phyloP scores from a whole-genome alignment of 2,329 filamentous ascomycete species.

The Botrytis paeoniae region DNA sequence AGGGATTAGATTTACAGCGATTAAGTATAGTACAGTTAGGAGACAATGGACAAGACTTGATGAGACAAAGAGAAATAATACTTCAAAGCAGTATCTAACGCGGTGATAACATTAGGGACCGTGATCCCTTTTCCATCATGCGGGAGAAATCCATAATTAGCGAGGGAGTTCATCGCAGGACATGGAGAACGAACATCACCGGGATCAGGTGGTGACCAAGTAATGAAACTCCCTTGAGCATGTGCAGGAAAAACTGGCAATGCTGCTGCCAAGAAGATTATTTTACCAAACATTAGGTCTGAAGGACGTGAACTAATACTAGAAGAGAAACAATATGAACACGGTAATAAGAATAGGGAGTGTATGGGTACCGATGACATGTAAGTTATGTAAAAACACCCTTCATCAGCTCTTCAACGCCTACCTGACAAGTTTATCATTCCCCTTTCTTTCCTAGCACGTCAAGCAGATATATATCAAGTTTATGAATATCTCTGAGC shows the following conservation, averaged over 20 bases:
- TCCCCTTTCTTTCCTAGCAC: background rate
- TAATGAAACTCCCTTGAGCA: constrained; percentile 21
- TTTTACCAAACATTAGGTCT: background rate
- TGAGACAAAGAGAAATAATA: background rate
- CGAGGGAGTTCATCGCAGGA: background rate
- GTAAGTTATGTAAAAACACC: background rate
- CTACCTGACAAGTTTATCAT: background rate
- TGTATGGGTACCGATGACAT: background rate
- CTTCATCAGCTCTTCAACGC: background rate
- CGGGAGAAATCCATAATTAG: constrained; percentile 38
- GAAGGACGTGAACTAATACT: background rate
- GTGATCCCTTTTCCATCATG: constrained; percentile 38
- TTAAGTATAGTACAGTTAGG: background rate
- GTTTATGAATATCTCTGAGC: background rate
- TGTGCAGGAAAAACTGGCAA: background rate
- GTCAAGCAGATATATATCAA: background rate
- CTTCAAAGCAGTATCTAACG: background rate
- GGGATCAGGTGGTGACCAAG: constrained; percentile 23
- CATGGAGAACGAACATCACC: constrained; percentile 25
- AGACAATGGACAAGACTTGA: too few species aligned
- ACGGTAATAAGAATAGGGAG: background rate
- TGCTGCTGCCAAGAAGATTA: background rate
- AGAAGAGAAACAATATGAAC: background rate
- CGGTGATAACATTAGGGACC: background rate
- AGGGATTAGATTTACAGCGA: constrained; percentile 20